phyloP scores from a whole-genome alignment of 73 alveolate species.

The Durusdinium trenchii region DNA sequence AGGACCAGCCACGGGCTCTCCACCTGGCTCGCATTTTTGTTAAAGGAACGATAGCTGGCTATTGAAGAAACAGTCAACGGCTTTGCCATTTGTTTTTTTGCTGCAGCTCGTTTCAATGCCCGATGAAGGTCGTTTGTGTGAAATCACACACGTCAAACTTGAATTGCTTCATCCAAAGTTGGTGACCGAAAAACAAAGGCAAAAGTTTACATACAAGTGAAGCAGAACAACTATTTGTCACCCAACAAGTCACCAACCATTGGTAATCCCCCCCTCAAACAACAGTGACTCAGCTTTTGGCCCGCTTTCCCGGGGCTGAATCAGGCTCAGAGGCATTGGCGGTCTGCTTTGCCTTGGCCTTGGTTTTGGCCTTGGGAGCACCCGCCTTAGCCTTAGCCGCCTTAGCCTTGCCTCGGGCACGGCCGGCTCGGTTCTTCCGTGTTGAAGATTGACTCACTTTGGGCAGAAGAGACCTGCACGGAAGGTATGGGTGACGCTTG shows the following conservation, averaged over 20 bases:
- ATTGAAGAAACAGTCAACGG: no score
- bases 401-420: neutral
- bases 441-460: neutral
- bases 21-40: no score
- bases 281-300: neutral
- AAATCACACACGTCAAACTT: slow-evolving; percentile 15
- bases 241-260: neutral
- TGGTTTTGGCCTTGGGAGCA: slow-evolving; percentile 16
- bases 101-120: no score
- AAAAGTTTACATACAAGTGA: no score
- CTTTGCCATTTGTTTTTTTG: no score
- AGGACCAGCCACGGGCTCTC: neutral
- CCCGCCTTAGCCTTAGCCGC: neutral
- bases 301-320: neutral
- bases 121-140: no score
- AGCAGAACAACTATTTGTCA: no score
- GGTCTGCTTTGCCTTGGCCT: neutral
- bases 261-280: neutral
- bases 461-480: neutral
- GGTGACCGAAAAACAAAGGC: neutral
- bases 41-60: no score
- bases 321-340: neutral
- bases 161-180: neutral
- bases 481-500: neutral
- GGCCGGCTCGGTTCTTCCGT: neutral